Conservation (phyloP, 805 yeast genomes). For the Yamadazyma olivae region DNA sequence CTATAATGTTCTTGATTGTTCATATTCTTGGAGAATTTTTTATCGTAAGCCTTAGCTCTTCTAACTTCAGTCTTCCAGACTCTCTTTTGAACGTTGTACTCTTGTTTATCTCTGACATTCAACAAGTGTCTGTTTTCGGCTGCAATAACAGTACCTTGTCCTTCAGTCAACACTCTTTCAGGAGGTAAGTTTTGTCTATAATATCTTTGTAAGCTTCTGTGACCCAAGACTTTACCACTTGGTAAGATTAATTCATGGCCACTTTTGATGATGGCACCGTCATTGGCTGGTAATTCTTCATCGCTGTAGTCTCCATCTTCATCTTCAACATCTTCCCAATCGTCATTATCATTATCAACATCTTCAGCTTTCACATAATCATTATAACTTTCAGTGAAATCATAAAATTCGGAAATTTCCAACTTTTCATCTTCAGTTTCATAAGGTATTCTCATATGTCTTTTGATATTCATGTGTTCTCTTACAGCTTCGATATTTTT, state of each 20-base stretch:
- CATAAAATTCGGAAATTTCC: conserved; percentile 78
- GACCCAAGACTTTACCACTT: conserved; percentile 42
- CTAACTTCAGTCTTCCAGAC: conserved; percentile 57
- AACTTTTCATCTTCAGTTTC: conserved; percentile 76
- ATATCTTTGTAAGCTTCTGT: conserved; percentile 40
- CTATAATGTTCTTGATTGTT: conserved; percentile 77
- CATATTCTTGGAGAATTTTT: conserved; percentile 63
- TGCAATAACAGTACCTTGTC: conserved; percentile 45
- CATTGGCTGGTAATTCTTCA: conserved; percentile 22
- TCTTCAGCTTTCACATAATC: conserved; percentile 15
- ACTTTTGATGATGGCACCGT: conserved; percentile 29
- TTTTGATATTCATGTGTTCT: conserved; percentile 81
- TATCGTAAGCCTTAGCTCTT: conserved; percentile 49
- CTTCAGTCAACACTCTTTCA: conserved; percentile 43
- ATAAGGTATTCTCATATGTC: conserved; percentile 87
- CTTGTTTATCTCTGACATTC: conserved; percentile 34
- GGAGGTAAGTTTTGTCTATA: conserved; percentile 44
- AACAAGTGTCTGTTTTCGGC: conserved; percentile 53
- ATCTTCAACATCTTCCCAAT: conserved; percentile 41
- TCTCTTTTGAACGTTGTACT: conserved; percentile 46
- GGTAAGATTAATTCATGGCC: conserved; percentile 42
- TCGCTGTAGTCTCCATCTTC: conserved; percentile 19
- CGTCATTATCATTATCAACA: conserved; percentile 22
- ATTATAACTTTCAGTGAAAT: conserved; percentile 66
- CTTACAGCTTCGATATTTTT: conserved; percentile 78